A percentile compares a stretch with the other conserved stretches of the same genome.
Conservation (phyloP, 176 grass and related monocot genomes). For the barley (Hordeum vulgare) region MorexV3_pseudomolecules_assembly NC_058520.1:577672262-577672761, state of each 20-base stretch:
- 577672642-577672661: constrained; percentile 23
- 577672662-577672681: constrained; percentile 22
- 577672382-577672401: background rate
- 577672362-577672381: background rate
- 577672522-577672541: constrained; percentile 44
- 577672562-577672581: constrained; percentile 52
- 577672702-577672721: constrained; percentile 16
- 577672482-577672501: constrained; percentile 36
- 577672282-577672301: constrained; percentile 27
- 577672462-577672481: constrained; percentile 34
- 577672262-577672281: constrained; percentile 34
- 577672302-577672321: constrained; percentile 28
- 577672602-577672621: constrained; percentile 25
- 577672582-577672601: constrained; percentile 32
- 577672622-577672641: constrained; percentile 9
- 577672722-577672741: background rate
- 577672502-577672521: constrained; percentile 15
- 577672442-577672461: background rate
- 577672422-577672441: background rate
- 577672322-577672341: constrained; percentile 13
- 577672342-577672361: constrained; percentile 1
- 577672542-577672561: constrained; percentile 57
- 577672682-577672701: constrained; percentile 12
- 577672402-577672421: background rate
- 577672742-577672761: background rate